Evolutionary conservation across 2,329 filamentous ascomycete species (phyloP), one percentile per base, ranked within the genome.

Genomic region (Paraphaeosphaeria minitans): DNA sequence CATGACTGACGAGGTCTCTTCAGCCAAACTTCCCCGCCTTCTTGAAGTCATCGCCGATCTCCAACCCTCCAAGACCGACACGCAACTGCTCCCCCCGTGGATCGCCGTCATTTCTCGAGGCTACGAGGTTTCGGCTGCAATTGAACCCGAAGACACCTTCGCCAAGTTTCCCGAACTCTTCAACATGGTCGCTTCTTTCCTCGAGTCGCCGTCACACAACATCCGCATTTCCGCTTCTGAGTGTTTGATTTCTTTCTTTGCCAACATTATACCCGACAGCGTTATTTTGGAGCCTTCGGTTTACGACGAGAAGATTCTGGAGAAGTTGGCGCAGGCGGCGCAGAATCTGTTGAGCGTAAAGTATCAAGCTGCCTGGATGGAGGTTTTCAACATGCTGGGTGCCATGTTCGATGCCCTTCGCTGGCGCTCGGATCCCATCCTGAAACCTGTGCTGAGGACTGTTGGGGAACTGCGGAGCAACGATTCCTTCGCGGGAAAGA

Each of bases 211-310:
- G 0, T 94, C 93, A 1, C 89, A 94, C 77, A 97, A 97, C 75
- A 97, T 99, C 69, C 88, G 95, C 59, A 87, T 97, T 33, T 98
- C 95, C 3, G 92, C 95, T 4, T 96, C 95, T 0, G 94, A 99
- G 76, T 97, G 95, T 75, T 80, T 99, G 60, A 90, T 97, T 56
- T 97, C 94, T 0, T 95, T 99, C 74, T 84, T 97, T 72, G 90
- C 88, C 64, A 97, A 95, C 74, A 96, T 95, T 71, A 84, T 99
- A 31, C 95, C 95, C 1, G 84, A 89, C 52, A 88, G 86, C 66
- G 91, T 93, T 47, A 87, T 99, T 37, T 78, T 96, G 7, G 92
- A 97, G 64, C 93, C 93, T 24, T 96, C 93, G 1, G 85, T 97
- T 48, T 96, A 91, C 75, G 94, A 98, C 67, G 93, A 98, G 77